These are phyloP conservation scores for Geotrichum macrosporum DNA, from an alignment of 1,139 yeast species.

Conservation along the genomic window DNA sequence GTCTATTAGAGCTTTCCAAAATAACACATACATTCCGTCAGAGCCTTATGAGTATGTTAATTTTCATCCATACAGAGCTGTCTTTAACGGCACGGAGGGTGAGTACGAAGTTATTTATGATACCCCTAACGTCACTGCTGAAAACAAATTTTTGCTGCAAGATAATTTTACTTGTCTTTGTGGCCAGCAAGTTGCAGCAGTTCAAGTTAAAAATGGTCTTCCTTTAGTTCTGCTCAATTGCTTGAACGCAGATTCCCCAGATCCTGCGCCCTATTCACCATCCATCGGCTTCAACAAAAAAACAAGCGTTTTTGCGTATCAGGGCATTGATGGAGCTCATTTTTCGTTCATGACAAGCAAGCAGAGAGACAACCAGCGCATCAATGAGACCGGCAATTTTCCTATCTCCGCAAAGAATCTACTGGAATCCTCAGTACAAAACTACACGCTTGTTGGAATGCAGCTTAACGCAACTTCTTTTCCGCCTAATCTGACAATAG, in stretches of 20 bases:
- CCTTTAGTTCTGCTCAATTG: not conserved
- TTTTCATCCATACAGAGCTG: not conserved
- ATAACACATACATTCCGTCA: slow-evolving; percentile 7
- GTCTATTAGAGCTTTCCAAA: not conserved
- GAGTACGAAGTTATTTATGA: slow-evolving; percentile 1
- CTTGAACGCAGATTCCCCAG: not conserved
- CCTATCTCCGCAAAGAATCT: not conserved
- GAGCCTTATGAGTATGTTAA: slow-evolving; percentile 1
- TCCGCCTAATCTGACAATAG: not conserved
- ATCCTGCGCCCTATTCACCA: slow-evolving; percentile 1
- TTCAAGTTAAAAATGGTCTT: slow-evolving; percentile 1
- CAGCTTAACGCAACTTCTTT: not conserved
- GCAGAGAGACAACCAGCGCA: not conserved
- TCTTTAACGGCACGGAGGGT: not conserved
- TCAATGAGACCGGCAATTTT: not conserved
- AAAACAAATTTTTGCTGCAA: not conserved
- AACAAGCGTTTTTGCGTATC: not conserved
- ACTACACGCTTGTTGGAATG: not conserved
- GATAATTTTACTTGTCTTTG: slow-evolving; percentile 4
- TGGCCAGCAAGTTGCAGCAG: slow-evolving; percentile 3
- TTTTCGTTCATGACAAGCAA: not conserved
- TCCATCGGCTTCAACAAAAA: slow-evolving; percentile 2
- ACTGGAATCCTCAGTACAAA: not conserved
- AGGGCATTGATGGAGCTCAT: not conserved
- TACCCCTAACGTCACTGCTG: not conserved